Base-by-base conservation (phyloP, 1,139 yeast genomes). In the Candida frijolesensis region DNA sequence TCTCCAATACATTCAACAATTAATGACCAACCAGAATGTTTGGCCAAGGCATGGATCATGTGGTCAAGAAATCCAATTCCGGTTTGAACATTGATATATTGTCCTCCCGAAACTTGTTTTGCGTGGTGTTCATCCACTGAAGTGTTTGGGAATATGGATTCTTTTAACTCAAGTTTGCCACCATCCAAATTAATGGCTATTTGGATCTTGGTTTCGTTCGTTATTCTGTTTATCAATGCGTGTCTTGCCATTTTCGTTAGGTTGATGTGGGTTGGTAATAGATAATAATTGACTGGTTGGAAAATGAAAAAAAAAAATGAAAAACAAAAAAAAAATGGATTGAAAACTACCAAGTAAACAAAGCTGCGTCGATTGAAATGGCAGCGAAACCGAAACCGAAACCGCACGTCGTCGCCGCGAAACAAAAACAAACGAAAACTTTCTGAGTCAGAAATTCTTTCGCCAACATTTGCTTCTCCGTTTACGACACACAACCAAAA, bases 11-110 rank as follows among this genome's bases (percentile, higher is more conserved):
- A 92, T 64, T 89, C 96, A 27, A 94, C 80, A 33, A 89, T 76
- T 54, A 94, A 68, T 18, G 97, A 89, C 99, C 99, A 94, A 12
- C 99, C 99, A 1, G 95, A 78, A 69, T 94, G 99, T 65, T 94
- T 94, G 42, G 98, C 97, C 59, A 94, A 77, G 0, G 99, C 99
- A 63, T 92, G 97, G 43, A 94, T 76, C 99, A 94, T 94, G 68
- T 94, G 99, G 72, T 94, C 99, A 54, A 94, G 75, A 66, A 94
- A 94, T 1, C 99, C 99, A 50, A 94, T 82, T 42, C 99, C 99
- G 0, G 98, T 88, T 61, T 89, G 89, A 50, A 94, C 84, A 44
- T 82, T 76, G 55, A 94, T 91, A 11, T 80, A 75, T 67, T 94
- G 99, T 3, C 87, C 71, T 2, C 80, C 69, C 0, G 89, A 77